phyloP scores from a whole-genome alignment of 345 rosid genomes.

The Salix arbutifolia region DNA sequence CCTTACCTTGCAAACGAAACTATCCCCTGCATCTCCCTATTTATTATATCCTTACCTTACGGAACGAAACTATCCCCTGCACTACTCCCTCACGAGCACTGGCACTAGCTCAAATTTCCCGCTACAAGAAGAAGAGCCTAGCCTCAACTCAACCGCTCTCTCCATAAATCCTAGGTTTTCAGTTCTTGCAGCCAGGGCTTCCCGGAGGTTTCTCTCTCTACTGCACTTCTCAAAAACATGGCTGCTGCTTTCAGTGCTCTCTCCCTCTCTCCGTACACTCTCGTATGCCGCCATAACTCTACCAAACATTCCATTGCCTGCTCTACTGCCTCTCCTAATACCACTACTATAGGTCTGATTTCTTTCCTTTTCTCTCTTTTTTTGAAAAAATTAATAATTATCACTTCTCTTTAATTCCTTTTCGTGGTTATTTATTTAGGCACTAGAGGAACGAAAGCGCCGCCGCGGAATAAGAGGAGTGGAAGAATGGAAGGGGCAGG shows the following conservation, averaged over 20 bases:
- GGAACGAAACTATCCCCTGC: neutral
- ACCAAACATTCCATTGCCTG: conserved; percentile 40
- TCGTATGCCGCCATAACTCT: conserved; percentile 28
- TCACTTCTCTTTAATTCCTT: neutral
- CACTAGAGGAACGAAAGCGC: conserved; percentile 42
- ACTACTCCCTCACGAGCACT: neutral
- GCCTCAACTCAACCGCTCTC: neutral
- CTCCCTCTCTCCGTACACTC: conserved; percentile 42
- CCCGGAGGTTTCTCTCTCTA: conserved; percentile 29
- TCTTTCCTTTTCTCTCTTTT: neutral
- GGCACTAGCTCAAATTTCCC: conserved; percentile 26
- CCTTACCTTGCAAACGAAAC: conserved; percentile 22
- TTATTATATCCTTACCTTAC: conserved; percentile 26
- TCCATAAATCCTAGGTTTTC: conserved; percentile 20
- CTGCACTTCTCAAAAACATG: conserved; percentile 41
- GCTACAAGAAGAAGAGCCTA: conserved; percentile 14
- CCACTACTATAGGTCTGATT: conserved; percentile 38
- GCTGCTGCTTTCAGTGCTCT: conserved; percentile 58
- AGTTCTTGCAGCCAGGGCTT: conserved; percentile 27
- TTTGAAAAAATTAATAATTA: neutral
- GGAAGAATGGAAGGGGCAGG: conserved; percentile 72
- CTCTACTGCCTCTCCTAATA: conserved; percentile 47
- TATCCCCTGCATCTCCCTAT: neutral
- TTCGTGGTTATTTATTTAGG: conserved; percentile 28
- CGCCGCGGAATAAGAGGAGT: conserved; percentile 39